Evolutionary conservation across 345 rosid species (phyloP).

Genomic region (Rhodomyrtus tomentosa): DNA sequence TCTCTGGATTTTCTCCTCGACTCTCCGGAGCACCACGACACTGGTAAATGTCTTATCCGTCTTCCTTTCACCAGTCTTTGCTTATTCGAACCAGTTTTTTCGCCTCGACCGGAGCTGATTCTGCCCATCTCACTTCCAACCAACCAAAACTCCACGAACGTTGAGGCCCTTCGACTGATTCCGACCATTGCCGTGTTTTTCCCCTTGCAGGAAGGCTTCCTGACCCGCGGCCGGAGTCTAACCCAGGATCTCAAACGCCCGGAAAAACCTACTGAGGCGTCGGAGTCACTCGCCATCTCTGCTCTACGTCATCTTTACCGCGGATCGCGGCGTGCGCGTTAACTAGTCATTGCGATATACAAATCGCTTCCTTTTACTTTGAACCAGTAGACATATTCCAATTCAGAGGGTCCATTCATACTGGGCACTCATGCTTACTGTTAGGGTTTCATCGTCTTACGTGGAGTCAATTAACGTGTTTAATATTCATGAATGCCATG

Average conservation of each 20-base stretch:
- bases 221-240: not conserved
- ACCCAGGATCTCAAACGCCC: not conserved
- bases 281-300: not conserved
- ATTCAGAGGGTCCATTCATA: too few species aligned
- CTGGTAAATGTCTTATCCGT: not conserved
- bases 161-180: not conserved
- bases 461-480: not conserved
- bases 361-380: not conserved
- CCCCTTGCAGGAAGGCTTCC: not conserved
- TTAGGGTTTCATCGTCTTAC: not conserved
- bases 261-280: not conserved
- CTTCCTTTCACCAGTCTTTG: not conserved
- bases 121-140: not conserved
- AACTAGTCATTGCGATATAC: not conserved
- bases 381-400: not conserved
- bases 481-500: not conserved
- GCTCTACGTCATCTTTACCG: not conserved
- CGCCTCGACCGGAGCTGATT: not conserved
- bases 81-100: not conserved
- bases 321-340: not conserved
- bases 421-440: not conserved
- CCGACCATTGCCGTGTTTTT: not conserved
- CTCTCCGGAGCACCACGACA: not conserved
- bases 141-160: not conserved
- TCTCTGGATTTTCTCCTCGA: not conserved